Conservation (phyloP, 2,329 filamentous ascomycete genomes). For the Nectriaceae sp. region DNA sequence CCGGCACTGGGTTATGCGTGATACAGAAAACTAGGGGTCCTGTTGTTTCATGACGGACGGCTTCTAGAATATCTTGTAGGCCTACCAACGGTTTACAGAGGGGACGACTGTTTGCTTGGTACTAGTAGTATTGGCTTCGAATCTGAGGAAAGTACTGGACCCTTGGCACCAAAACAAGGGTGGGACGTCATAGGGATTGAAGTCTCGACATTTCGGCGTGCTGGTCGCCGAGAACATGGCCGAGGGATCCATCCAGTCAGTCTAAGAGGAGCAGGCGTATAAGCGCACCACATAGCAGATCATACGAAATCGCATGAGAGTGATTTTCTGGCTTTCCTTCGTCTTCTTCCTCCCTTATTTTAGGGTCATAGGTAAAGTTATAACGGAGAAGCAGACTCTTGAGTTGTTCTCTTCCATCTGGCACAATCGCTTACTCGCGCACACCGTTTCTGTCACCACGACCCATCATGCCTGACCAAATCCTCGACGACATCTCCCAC, state of each 20-base stretch:
- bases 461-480: constrained; percentile 66
- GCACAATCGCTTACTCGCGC: too few relatives aligned
- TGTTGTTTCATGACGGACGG: too few relatives aligned
- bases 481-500: constrained; percentile 95
- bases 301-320: constrained; percentile 6
- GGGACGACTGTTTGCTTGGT: too few relatives aligned
- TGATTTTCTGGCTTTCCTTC: constrained; percentile 11
- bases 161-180: neutral
- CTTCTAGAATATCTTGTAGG: too few relatives aligned
- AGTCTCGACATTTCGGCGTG: constrained; percentile 5
- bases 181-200: constrained; percentile 5
- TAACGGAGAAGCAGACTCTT: neutral
- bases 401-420: too few relatives aligned
- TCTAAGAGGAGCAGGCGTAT: constrained; percentile 13
- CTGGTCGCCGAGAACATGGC: constrained; percentile 26
- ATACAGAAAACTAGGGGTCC: too few relatives aligned
- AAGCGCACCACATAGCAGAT: constrained; percentile 26
- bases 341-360: neutral
- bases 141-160: neutral
- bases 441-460: neutral
- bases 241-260: constrained; percentile 20
- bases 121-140: too few relatives aligned
- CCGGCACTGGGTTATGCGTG: too few relatives aligned
- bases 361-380: neutral
- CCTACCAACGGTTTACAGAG: too few relatives aligned